Evolutionary conservation across 441 rosid species (phyloP).

Genomic region (Pelargonium cotyledonis): DNA sequence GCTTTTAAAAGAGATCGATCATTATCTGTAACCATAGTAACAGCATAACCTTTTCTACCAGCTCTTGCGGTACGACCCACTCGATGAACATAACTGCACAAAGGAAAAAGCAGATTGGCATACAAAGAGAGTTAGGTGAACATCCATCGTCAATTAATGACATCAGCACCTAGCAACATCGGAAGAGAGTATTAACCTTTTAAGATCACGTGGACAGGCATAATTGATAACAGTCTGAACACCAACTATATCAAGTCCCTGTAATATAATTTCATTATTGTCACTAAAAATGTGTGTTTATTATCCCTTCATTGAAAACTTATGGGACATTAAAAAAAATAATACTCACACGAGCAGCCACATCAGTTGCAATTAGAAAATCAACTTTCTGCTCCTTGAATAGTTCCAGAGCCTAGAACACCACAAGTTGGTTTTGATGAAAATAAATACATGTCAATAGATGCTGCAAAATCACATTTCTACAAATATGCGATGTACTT

Average conservation of each 20-base stretch:
- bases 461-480: not conserved
- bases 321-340: not conserved
- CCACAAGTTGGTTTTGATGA: conserved; percentile 16
- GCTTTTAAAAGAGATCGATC: conserved; percentile 90
- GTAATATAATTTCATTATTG: conserved; percentile 18
- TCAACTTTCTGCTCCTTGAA: conserved; percentile 90
- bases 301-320: not conserved
- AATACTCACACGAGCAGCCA: conserved; percentile 87
- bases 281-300: not conserved
- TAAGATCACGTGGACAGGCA: conserved; percentile 96
- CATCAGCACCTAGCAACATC: conserved; percentile 10
- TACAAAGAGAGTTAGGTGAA: not conserved
- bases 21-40: conserved; percentile 86
- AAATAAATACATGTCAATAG: not conserved
- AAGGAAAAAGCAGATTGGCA: conserved; percentile 16
- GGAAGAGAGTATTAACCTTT: conserved; percentile 42
- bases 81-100: conserved; percentile 81
- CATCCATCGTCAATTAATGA: not conserved
- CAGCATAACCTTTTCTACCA: conserved; percentile 96
- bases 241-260: conserved; percentile 98
- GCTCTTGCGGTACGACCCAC: conserved; percentile 99
- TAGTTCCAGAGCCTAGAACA: conserved; percentile 73
- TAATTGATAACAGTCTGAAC: conserved; percentile 92
- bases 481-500: not conserved
- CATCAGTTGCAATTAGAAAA: conserved; percentile 92